These are phyloP conservation scores for Camellia granthamiana DNA, from an alignment of 148 eudicot species.

Conservation along the genomic window DNA sequence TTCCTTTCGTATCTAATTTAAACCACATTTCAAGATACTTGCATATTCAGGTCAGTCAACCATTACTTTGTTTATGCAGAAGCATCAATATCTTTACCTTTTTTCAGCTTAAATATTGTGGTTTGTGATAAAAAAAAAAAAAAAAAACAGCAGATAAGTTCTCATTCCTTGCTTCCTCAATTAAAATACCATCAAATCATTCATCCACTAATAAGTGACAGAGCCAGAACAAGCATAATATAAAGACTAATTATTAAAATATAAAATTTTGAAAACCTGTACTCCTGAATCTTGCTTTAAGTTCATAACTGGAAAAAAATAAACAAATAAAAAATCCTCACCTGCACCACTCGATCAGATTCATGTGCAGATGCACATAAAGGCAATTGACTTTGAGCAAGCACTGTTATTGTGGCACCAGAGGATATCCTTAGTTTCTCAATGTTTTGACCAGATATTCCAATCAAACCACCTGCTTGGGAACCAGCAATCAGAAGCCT, in stretches of 20 bases:
- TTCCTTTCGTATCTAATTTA: no score
- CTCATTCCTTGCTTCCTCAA: constrained; percentile 7
- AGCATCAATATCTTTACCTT: not conserved
- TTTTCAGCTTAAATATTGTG: not conserved
- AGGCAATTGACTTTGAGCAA: constrained; percentile 80
- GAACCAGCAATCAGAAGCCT: constrained; percentile 87
- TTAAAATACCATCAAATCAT: not conserved
- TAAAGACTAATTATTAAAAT: not conserved
- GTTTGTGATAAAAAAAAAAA: not conserved
- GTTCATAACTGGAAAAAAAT: not conserved
- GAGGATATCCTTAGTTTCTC: constrained; percentile 76
- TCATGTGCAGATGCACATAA: constrained; percentile 90
- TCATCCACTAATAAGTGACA: not conserved
- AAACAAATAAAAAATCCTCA: constrained; percentile 14
- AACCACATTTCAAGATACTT: not conserved
- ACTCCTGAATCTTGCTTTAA: not conserved
- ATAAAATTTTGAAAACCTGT: not conserved
- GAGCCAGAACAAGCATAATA: not conserved
- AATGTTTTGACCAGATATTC: constrained; percentile 87
- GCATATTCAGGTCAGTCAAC: not conserved
- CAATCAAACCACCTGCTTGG: constrained; percentile 93
- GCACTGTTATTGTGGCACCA: constrained; percentile 80
- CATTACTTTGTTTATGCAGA: no score
- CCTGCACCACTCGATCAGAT: constrained; percentile 94
- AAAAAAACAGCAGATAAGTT: not conserved